A percentile compares a stretch with the other conserved stretches of the same genome.
phyloP scores from a whole-genome alignment of 768 basidiomycete species.

The Tephrocybe sp. region DNA sequence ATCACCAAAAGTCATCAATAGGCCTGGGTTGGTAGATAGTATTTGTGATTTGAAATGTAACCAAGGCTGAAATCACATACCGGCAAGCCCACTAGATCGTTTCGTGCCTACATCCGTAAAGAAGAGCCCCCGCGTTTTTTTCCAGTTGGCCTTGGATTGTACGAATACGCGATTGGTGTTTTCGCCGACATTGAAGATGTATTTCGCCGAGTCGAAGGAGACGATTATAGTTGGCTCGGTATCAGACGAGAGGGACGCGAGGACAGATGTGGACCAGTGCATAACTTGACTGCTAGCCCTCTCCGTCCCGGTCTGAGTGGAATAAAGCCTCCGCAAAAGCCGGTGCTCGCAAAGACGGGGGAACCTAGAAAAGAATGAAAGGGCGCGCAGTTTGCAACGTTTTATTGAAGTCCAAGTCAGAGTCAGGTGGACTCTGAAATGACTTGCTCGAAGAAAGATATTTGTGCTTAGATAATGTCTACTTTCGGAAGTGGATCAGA shows the following conservation, averaged over 20 bases:
- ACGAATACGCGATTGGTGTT: constrained; percentile 73
- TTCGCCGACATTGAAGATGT: constrained; percentile 88
- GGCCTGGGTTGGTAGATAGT: constrained; percentile 42
- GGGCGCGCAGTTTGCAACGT: constrained; percentile 11
- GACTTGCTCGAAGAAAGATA: constrained; percentile 9
- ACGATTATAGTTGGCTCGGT: constrained; percentile 79
- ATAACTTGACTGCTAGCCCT: constrained; percentile 36
- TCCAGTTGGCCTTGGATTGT: constrained; percentile 66
- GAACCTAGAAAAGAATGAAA: constrained; percentile 5
- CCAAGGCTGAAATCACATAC: constrained; percentile 34
- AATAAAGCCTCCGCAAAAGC: constrained; percentile 13
- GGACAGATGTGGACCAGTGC: constrained; percentile 66
- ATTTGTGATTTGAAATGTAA: constrained; percentile 2
- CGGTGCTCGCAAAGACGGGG: constrained; percentile 4
- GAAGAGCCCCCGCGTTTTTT: constrained; percentile 70
- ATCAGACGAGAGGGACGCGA: constrained; percentile 65
- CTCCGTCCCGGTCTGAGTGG: neutral
- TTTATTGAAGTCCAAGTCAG: constrained; percentile 7
- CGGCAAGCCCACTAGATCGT: constrained; percentile 70
- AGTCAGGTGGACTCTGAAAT: constrained; percentile 5
- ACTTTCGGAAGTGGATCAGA: neutral
- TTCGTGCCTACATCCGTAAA: constrained; percentile 65
- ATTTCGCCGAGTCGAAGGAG: constrained; percentile 76
- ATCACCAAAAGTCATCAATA: constrained; percentile 83
- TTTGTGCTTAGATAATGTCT: constrained; percentile 8